These are phyloP conservation scores for Russula dissimulans DNA, from an alignment of 768 basidiomycete species.

Conservation along the genomic window DNA sequence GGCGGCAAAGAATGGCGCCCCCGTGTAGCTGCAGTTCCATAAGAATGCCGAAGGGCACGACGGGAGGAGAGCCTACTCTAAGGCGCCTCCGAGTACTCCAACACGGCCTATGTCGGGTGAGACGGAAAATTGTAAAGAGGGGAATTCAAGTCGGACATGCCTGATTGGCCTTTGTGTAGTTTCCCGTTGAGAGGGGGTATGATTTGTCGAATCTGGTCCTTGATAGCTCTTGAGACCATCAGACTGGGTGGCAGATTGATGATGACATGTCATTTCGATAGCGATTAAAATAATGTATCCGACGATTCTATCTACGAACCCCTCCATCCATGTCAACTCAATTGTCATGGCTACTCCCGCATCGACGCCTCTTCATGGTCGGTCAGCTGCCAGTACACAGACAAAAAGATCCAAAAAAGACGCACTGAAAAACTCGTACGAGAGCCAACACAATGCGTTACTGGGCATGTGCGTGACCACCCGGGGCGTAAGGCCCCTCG, in stretches of 20 bases:
- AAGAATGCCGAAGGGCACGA: background rate
- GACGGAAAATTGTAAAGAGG: background rate
- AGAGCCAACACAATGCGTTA: constrained; percentile 95
- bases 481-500: constrained; percentile 80
- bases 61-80: constrained; percentile 56
- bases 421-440: constrained; percentile 98
- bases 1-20: constrained; percentile 93
- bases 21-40: constrained; percentile 63
- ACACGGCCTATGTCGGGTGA: constrained; percentile 53
- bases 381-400: background rate
- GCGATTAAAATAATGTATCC: too few species aligned
- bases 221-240: constrained; percentile 51
- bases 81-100: constrained; percentile 87
- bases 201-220: constrained; percentile 68
- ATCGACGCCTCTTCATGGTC: constrained; percentile 6
- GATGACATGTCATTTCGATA: background rate
- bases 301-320: background rate
- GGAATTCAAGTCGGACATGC: constrained; percentile 30
- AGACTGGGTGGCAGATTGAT: constrained; percentile 27
- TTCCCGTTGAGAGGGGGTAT: constrained; percentile 86
- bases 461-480: constrained; percentile 94
- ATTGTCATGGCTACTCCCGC: constrained; percentile 9
- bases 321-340: background rate
- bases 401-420: constrained; percentile 20
- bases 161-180: constrained; percentile 93